Percentiles rank a stretch among this genome's conserved stretches.
Conservation (phyloP, 2,329 filamentous ascomycete species). For the Proliferodiscus dingleyae region DNA sequence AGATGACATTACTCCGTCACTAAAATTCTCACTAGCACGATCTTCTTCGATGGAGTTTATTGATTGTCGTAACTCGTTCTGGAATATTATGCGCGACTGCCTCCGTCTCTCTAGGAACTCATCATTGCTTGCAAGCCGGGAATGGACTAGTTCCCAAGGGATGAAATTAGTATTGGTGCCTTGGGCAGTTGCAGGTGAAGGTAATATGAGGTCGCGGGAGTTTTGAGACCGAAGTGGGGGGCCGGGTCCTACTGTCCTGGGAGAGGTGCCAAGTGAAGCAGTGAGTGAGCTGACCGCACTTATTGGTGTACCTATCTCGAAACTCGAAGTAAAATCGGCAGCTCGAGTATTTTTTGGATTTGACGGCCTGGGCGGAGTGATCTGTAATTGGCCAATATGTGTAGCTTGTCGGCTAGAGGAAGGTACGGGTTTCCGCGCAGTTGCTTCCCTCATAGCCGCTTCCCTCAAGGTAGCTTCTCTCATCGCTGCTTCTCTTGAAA, state of each 20-base stretch:
- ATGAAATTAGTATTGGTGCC: conserved; percentile 15
- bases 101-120: conserved; percentile 25
- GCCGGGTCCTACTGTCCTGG: neutral
- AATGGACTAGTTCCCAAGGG: conserved; percentile 22
- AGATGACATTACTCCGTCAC: conserved; percentile 10
- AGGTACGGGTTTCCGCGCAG: conserved; percentile 9
- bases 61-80: conserved; percentile 23
- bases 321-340: conserved; percentile 17
- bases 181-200: conserved; percentile 2
- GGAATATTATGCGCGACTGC: conserved; percentile 23
- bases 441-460: conserved; percentile 2
- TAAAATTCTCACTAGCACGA: conserved; percentile 8
- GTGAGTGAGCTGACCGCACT: conserved; percentile 1
- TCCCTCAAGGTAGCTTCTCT: neutral
- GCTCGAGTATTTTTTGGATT: conserved; percentile 22
- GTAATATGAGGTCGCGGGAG: conserved; percentile 19
- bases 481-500: neutral
- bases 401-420: neutral
- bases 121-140: conserved; percentile 24
- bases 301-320: conserved; percentile 9
- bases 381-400: conserved; percentile 5
- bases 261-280: conserved; percentile 4
- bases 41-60: conserved; percentile 23
- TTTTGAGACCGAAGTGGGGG: conserved; percentile 1
- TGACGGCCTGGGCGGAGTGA: conserved; percentile 8